phyloP scores from a whole-genome alignment of 257 asterid genomes.

The Plectranthus barbatus region DNA sequence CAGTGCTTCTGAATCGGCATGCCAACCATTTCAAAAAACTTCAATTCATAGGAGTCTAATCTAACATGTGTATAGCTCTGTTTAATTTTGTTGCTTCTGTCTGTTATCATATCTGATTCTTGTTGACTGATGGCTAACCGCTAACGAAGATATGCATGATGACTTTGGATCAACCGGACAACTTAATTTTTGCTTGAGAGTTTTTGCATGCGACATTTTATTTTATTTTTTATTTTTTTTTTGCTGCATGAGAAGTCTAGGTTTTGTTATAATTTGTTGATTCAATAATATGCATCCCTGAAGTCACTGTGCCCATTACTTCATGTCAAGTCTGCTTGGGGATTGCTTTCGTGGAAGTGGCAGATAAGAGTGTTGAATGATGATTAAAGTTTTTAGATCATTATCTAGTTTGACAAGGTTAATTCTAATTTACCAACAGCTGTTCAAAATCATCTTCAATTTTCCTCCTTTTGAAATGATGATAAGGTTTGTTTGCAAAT shows the following conservation, averaged over 20 bases:
- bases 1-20: conserved; percentile 21
- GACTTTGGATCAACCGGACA: neutral
- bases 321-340: conserved; percentile 7
- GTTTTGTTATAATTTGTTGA: neutral
- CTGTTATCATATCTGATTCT: neutral
- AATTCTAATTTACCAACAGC: neutral
- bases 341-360: neutral
- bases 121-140: neutral
- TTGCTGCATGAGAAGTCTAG: neutral
- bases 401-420: neutral
- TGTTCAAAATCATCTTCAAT: neutral
- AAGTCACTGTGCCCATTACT: conserved; percentile 1
- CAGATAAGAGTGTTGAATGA: neutral
- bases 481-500: too few species aligned
- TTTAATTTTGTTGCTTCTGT: neutral
- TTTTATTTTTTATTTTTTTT: neutral
- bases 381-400: neutral
- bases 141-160: conserved; percentile 15
- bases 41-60: conserved; percentile 8
- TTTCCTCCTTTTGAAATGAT: neutral
- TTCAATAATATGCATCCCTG: neutral
- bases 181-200: neutral
- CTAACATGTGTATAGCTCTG: conserved; percentile 2
- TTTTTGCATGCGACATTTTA: too few species aligned
- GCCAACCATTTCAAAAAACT: conserved; percentile 16